Base-by-base conservation (phyloP, 345 rosid species). In the Populus deltoides region DNA sequence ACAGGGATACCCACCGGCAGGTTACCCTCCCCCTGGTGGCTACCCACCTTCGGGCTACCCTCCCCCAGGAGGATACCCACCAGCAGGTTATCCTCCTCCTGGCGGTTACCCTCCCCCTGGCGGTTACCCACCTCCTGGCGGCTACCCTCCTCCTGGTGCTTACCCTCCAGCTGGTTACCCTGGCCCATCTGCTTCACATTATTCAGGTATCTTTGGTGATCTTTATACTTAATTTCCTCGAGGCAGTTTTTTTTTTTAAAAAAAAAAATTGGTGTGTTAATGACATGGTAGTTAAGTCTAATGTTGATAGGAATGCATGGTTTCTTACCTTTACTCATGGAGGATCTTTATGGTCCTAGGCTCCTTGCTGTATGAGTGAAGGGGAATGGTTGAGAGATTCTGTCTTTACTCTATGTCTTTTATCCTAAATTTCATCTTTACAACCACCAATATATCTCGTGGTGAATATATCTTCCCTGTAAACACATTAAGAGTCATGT, bases 11-110 rank as follows among this genome's bases (percentile, higher is more conserved):
- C 88, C 90, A 0, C 82, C 88, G 35, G 73, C 49, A 17, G 86
- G 71, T 8, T 86, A 88, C 33, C 89, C 89, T 72, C 89, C 83
- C 27, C 70, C 82, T 2, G 84, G 78, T 36, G 95, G 91, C 12
- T 91, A 91, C 66, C 93, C 94, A 10, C 92, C 86, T 0, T 81
- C 81, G 3, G 92, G 87, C n/a, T 90, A 91, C n/a, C 89, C 88
- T 39, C 90, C 80, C 0, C 76, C 55, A 3, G 83, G 80, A 1
- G 84, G 78, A 47, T 81, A 81, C 53, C 84, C 84, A 0, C 84
- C 84, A 0, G 31, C 75, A 1, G 81, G 81, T 8, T 81, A 77
- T n/a, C 84, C 81, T 24, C 72, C 81, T 22, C 74, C 85, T 0
- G 39, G 75, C 20, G 86, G 71, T 4, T 86, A 88, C 33, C 89